Base-by-base conservation (phyloP, 306 rosid species). In the Lathyrus tuberosus region DNA sequence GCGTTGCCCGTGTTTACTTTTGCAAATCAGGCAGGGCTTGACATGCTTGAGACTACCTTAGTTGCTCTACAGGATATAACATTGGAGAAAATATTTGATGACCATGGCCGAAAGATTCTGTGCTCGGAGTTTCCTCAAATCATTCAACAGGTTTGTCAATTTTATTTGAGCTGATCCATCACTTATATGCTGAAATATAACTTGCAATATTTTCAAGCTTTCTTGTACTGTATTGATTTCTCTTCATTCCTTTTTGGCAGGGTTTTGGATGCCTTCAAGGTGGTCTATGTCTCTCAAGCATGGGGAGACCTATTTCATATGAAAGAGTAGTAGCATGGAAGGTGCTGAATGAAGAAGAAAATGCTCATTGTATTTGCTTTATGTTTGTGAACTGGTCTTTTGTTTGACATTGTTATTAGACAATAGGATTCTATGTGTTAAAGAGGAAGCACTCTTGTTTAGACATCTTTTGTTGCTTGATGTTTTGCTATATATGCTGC, bases 321-420 rank as follows among this genome's bases (percentile, higher is more conserved):
- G 99, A 95, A 74, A 87, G 96, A 69, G 96, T 93, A 1, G 96
- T 95, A 69, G 99, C 99, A 75, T 91, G 99, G 99, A 95, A 95
- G 86, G 99, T 95, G 77, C 78, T 91, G 86, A 95, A 95, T 74
- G 99, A 91, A 76, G 99, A 95, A 52, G 99, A 95, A 83, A 91
- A 80, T 53, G 99, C 95, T 30, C 95, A 95, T 82, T 95, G 99
- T 80, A 86, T 95, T 69, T 83, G 96, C 81, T 95, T 95, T 74
- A 87, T 95, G 88, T 95, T 95, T 74, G 74, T 89, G 81, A 95
- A 95, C 84, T 95, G 98, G 98, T 89, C 96, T 63, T 92, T 92
- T 64, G 95, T 92, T 73, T 94, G 84, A 86, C 33, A 67, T 75
- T 46, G 24, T 65, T 74, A 64, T 62, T 62, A 62, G 72, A 24